Percentiles rank a stretch among this genome's conserved stretches.
These are phyloP conservation scores for Aureobasidium zeae DNA, from an alignment of 2,329 filamentous ascomycete species.

Conservation along the genomic window DNA sequence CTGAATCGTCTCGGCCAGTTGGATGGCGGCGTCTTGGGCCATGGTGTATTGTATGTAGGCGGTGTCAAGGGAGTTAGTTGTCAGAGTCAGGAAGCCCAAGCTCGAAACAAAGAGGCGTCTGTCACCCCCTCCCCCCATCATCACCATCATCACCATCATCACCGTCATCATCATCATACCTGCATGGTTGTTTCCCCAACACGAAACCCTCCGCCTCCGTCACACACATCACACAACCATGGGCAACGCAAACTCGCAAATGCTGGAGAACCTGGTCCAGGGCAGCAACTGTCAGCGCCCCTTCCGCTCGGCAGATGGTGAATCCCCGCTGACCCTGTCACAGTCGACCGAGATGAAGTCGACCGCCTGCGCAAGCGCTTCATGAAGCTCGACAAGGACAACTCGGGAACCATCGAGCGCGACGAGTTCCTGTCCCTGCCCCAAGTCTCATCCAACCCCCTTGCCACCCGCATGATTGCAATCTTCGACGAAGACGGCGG, in stretches of 20 bases:
- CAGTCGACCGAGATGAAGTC: constrained; percentile 95
- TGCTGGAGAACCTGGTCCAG: constrained; percentile 93
- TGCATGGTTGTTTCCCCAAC: too few relatives aligned
- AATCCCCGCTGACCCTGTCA: too few relatives aligned
- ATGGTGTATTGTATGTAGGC: constrained; percentile 17
- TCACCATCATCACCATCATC: too few relatives aligned
- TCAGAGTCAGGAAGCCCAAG: not conserved
- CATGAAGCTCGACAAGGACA: constrained; percentile 99
- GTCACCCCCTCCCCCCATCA: too few relatives aligned
- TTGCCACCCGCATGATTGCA: constrained; percentile 97
- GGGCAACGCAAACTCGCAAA: constrained; percentile 51
- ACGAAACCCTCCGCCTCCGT: too few relatives aligned
- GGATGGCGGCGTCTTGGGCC: constrained; percentile 27
- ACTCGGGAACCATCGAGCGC: constrained; percentile 95
- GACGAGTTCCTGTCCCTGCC: constrained; percentile 96
- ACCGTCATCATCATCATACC: too few relatives aligned
- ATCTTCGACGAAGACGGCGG: constrained; percentile 99
- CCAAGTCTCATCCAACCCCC: constrained; percentile 94
- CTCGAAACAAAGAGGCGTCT: too few relatives aligned
- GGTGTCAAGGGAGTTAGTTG: not conserved
- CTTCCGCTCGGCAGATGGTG: too few relatives aligned
- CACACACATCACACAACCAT: constrained; percentile 24
- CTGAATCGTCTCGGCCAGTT: constrained; percentile 72
- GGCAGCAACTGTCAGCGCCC: constrained; percentile 86
- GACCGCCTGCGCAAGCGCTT: constrained; percentile 93